A percentile compares a stretch with the other conserved stretches of the same genome.
phyloP scores from a whole-genome alignment of 2,329 filamentous ascomycete genomes.

The Cercospora berteroae region DNA sequence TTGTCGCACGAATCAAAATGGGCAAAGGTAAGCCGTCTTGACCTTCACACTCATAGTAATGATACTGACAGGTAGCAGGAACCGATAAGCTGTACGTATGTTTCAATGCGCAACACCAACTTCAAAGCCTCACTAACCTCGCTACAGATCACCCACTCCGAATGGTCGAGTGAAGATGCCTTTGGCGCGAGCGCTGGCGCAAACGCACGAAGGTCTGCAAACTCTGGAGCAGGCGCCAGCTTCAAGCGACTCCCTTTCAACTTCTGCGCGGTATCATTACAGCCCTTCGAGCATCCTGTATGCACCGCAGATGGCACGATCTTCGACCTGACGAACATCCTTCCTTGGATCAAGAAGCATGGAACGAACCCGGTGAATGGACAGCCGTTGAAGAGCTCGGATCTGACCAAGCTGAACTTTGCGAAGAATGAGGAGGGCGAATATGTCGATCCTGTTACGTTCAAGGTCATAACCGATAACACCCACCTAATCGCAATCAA shows the following conservation, averaged over 20 bases:
- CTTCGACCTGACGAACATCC: slow-evolving; percentile 92
- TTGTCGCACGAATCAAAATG: slow-evolving; percentile 10
- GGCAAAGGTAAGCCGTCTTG: slow-evolving; percentile 24
- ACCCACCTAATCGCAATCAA: slow-evolving; percentile 90
- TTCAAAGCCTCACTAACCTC: slow-evolving; percentile 9
- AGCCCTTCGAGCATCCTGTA: slow-evolving; percentile 92
- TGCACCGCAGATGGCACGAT: slow-evolving; percentile 85
- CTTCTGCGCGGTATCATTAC: slow-evolving; percentile 92
- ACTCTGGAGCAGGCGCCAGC: slow-evolving; percentile 54
- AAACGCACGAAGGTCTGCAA: slow-evolving; percentile 57
- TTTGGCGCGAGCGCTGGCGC: slow-evolving; percentile 78
- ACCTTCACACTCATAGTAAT: too few relatives aligned
- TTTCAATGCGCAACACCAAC: slow-evolving; percentile 22
- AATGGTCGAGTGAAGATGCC: slow-evolving; percentile 90
- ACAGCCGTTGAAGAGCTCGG: slow-evolving; percentile 70
- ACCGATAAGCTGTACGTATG: slow-evolving; percentile 44
- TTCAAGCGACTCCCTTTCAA: slow-evolving; percentile 96
- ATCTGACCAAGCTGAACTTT: slow-evolving; percentile 88
- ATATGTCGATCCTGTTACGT: slow-evolving; percentile 93
- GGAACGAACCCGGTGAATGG: slow-evolving; percentile 89
- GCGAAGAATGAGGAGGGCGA: slow-evolving; percentile 88
- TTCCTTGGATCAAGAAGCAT: slow-evolving; percentile 91
- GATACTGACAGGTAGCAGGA: slow-evolving; percentile 29
- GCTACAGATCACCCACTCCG: slow-evolving; percentile 82
- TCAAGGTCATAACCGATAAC: slow-evolving; percentile 96